These are phyloP conservation scores for Aquilaria sinensis DNA, from an alignment of 345 rosid species.

Conservation along the genomic window DNA sequence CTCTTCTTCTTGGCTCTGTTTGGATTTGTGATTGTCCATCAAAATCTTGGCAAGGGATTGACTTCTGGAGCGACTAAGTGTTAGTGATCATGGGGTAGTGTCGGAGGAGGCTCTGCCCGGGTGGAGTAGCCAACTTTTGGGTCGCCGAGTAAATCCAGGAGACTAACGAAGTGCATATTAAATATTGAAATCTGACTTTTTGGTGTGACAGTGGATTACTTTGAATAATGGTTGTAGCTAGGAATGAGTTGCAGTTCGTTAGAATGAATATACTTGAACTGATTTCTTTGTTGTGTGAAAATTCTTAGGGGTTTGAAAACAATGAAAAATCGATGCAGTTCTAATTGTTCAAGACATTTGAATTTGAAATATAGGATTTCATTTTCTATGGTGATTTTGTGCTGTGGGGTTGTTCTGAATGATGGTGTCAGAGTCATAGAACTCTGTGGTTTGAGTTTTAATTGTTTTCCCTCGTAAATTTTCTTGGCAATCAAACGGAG, in stretches of 20 bases:
- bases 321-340: not conserved
- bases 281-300: slow-evolving; percentile 7
- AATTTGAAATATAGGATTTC: slow-evolving; percentile 4
- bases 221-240: too few species aligned
- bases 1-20: slow-evolving; percentile 3
- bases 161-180: too few species aligned
- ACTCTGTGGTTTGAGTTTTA: slow-evolving; percentile 5
- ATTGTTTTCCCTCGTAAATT: slow-evolving; percentile 27
- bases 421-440: slow-evolving; percentile 6
- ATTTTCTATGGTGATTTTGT: slow-evolving; percentile 3
- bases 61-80: not conserved
- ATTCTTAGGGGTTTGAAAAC: not conserved
- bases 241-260: not conserved
- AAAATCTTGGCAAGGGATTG: too few species aligned
- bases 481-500: slow-evolving; percentile 43
- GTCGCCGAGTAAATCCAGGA: too few species aligned
- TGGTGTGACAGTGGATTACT: not conserved
- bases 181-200: too few species aligned
- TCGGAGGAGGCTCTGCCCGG: too few species aligned
- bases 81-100: not conserved
- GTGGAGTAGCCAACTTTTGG: too few species aligned
- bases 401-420: slow-evolving; percentile 9
- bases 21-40: not conserved
- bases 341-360: slow-evolving; percentile 2
- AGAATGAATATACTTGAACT: not conserved